Base-by-base conservation (phyloP, 306 rosid genomes). In the Cucurbita ficifolia region DNA sequence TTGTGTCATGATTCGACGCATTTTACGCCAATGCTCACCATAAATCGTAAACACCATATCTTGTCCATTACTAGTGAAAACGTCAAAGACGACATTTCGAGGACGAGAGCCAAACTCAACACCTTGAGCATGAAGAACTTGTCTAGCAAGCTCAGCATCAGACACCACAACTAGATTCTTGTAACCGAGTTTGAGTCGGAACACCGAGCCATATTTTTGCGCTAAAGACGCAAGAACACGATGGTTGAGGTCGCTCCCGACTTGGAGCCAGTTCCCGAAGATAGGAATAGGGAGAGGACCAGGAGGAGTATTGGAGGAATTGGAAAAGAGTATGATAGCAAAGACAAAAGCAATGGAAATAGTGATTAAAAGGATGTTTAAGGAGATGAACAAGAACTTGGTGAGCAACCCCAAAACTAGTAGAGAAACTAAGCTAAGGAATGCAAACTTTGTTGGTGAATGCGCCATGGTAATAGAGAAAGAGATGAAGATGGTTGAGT, bases 11-110 rank as follows among this genome's bases (percentile, higher is more conserved):
- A 89, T 88, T 22, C 97, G 76, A 0, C 96, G 86, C 96, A 92
- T 92, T 71, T 89, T 92, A 40, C 96, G 88, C 97, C 96, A 92
- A 13, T 92, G 96, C 10, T 92, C 92, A 0, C 96, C 96, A 2
- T 89, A 89, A 0, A 86, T 62, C 0, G 94, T 89, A 81, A 92
- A 92, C 16, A 91, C 97, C 97, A 89, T 92, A 83, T 92, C 97
- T 73, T 89, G 96, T 9, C 96, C 97, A 48, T 83, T 87, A 11
- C 96, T 92, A 0, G 96, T 92, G 84, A 89, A 92, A 70, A 92
- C 86, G 38, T 92, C 94, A 3, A 92, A 92, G 18, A 87, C 96
- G 0, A 92, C 82, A 5, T 92, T 92, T 51, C 88, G 76, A 0
- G 96, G 93, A 17, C 96, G 86, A 9, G 97, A 92, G 1, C 91